phyloP scores from a whole-genome alignment of 2,329 filamentous ascomycete species.

The Fusarium albosuccineum region DNA sequence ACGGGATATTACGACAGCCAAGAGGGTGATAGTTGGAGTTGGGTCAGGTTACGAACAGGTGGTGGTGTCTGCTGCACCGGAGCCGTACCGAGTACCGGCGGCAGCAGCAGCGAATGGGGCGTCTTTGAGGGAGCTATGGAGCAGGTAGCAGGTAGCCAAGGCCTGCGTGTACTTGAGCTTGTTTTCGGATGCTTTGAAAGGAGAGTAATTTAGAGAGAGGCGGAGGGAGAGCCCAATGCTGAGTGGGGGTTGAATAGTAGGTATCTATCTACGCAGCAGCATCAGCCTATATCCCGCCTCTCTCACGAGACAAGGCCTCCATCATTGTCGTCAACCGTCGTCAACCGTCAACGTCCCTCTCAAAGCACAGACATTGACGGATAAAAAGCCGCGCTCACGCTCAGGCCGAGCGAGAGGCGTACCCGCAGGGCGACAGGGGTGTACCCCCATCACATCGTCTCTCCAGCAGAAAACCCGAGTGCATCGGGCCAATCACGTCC shows the following conservation, averaged over 20 bases:
- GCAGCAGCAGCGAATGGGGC: not conserved
- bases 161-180: slow-evolving; percentile 2
- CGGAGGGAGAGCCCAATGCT: too few relatives aligned
- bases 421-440: slow-evolving; percentile 34
- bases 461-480: slow-evolving; percentile 28
- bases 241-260: too few relatives aligned
- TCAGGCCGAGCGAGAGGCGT: slow-evolving; percentile 27
- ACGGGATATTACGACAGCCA: slow-evolving; percentile 1
- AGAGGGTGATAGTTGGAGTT: slow-evolving; percentile 12
- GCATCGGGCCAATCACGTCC: slow-evolving; percentile 39
- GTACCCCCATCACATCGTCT: slow-evolving; percentile 37
- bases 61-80: slow-evolving; percentile 27
- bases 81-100: slow-evolving; percentile 29
- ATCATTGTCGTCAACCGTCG: not conserved
- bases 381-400: slow-evolving; percentile 34
- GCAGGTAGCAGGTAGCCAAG: not conserved
- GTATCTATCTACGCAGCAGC: too few relatives aligned
- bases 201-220: too few relatives aligned
- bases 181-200: not conserved
- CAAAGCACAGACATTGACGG: slow-evolving; percentile 18
- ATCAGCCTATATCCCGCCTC: too few relatives aligned
- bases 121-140: too few relatives aligned
- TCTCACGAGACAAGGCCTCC: too few relatives aligned
- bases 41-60: slow-evolving; percentile 19
- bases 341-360: not conserved